Base-by-base conservation (phyloP, 805 yeast species). In the Candida corydali region DNA sequence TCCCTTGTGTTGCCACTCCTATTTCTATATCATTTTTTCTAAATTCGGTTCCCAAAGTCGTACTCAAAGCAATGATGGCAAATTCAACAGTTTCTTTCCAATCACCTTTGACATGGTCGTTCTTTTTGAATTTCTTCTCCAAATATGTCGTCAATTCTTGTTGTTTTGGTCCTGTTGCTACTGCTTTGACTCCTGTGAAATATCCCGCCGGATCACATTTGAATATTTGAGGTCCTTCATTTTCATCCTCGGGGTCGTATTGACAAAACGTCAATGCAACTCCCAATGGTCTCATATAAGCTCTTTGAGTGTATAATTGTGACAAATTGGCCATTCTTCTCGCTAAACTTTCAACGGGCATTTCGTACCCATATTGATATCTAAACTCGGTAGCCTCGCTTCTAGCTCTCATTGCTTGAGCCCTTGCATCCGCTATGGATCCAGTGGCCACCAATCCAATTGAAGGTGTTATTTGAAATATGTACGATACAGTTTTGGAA, bases 161-260 rank as follows among this genome's bases (percentile, higher is more conserved):
- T 67, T 89, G 97, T 63, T 91, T 93, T 37, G 97, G 97, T 3
- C 98, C 98, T 3, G 96, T 85, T 8, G 97, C 80, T 20, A 88
- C 82, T 2, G 98, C 98, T 63, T 83, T 83, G 45, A 85, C 86
- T 19, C 95, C 93, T 38, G 86, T 81, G 57, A 70, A 93, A 63
- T 91, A 91, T 6, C 98, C 98, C 3, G 98, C 98, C 12, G 98
- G 98, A 63, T 93, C 98, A 47, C 93, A 81, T 69, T 91, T 93
- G 69, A 76, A 88, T 42, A 93, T 73, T 51, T 80, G 78, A 18
- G 98, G 96, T 1, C 98, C 98, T 37, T 69, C 61, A 62, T 82
- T 94, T 55, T 87, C 96, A 60, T 88, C 97, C 40, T 65, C 71
- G 26, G 54, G 51, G 37, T 65, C 71, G 39, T 85, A 81, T 30